These are phyloP conservation scores for Phialophora expanda DNA, from an alignment of 2,329 filamentous ascomycete species.

Conservation along the genomic window DNA sequence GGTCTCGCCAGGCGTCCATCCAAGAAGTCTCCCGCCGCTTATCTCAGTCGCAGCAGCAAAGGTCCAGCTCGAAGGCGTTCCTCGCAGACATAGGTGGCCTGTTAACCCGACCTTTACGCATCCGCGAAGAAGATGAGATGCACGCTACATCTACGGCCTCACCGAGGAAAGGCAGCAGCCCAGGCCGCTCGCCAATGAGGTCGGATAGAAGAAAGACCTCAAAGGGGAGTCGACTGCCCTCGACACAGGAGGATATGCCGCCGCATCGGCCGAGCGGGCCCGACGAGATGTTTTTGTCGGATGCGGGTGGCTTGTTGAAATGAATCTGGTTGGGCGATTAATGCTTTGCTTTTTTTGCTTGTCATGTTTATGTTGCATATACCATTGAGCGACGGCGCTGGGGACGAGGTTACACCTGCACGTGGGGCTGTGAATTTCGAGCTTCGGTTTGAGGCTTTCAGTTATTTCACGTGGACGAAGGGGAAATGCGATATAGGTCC, in stretches of 20 bases:
- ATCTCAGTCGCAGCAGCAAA: constrained; percentile 15
- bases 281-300: constrained; percentile 46
- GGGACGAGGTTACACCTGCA: neutral
- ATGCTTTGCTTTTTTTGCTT: constrained; percentile 9
- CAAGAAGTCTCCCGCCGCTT: constrained; percentile 26
- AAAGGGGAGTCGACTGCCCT: constrained; percentile 31
- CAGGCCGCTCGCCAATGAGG: constrained; percentile 28
- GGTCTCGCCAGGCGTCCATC: constrained; percentile 34
- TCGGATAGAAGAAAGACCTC: constrained; percentile 26
- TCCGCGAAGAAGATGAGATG: constrained; percentile 32
- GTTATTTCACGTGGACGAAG: neutral
- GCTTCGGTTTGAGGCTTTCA: neutral
- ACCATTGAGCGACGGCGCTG: constrained; percentile 38
- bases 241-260: constrained; percentile 44
- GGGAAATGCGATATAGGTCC: neutral
- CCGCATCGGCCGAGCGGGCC: constrained; percentile 55
- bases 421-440: neutral
- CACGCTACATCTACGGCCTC: constrained; percentile 17
- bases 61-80: constrained; percentile 36
- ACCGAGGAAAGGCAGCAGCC: constrained; percentile 23
- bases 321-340: constrained; percentile 18
- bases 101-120: constrained; percentile 30
- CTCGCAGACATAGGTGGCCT: constrained; percentile 40
- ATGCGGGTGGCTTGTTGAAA: constrained; percentile 40
- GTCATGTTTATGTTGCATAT: constrained; percentile 16